Base-by-base conservation (phyloP, 2,329 filamentous ascomycete species). In the Alternaria longipes region DNA sequence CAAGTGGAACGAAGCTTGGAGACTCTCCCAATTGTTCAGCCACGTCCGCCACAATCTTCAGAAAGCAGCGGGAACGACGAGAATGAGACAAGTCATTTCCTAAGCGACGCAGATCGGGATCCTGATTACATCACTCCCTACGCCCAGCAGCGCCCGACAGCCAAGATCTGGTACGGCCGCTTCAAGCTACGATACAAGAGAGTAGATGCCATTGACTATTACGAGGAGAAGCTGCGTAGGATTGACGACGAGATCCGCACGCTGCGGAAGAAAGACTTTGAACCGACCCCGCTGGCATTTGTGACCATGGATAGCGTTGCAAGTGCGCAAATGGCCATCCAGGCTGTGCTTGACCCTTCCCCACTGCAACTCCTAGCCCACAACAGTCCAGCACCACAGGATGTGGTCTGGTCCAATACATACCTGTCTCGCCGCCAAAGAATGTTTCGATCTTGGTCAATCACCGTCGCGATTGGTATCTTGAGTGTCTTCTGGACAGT, bases 221-320 rank as follows among this genome's bases (percentile, higher is more conserved):
- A 94, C 73, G 91, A 96, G 71, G 92, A 97, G 77, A 90, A 91
- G 74, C 85, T 99, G 36, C 89, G 91, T 26, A 85, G 86, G 16
- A 79, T 96, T 3, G 94, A 99, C 67, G 90, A 92, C 50, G 85
- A 89, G 66, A 92, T 99, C 52, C 79, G 81, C 8, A 80, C 80
- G 8, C 87, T 93, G 11, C 88, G 95, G 28, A 87, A 88, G 71
- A 91, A 92, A 76, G 86, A 91, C 4, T 98, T 93, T 71, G 82
- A 85, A 6, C 85, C 95, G 0, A 94, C 90, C 1, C 90, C 94
- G 50, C 86, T 96, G 62, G 96, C 96, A 1, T 97, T 99, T 78
- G 92, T 99, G 40, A 98, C 95, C 0, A 96, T 99, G 93, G 92
- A 97, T 81, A 95, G 93, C 4, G 95, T 97, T 51, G 92, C 94